Conservation (phyloP, 129 eudicot species). For the Centrapalus pauciflorus region DNA sequence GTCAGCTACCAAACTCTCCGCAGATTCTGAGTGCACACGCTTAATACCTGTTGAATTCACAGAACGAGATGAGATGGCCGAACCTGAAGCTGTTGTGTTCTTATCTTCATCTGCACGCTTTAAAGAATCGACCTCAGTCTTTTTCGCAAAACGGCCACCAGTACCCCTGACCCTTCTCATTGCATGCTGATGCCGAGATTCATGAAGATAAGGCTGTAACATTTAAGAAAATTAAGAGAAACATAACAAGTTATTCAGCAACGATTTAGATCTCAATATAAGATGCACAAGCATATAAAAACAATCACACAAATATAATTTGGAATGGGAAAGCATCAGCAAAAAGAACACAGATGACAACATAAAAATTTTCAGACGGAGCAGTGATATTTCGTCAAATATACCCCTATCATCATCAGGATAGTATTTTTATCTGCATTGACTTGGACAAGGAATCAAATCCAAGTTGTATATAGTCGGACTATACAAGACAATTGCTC, state of each 20-base stretch:
- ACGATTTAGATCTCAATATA: background rate
- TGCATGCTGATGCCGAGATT: slow-evolving; percentile 92
- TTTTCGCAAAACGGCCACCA: slow-evolving; percentile 91
- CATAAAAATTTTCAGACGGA: background rate
- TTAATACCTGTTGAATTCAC: slow-evolving; percentile 37
- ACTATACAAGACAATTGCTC: background rate
- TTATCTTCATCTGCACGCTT: slow-evolving; percentile 18
- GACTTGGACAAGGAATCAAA: background rate
- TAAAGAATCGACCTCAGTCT: slow-evolving; percentile 34
- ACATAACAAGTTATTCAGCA: background rate
- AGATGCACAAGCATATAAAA: background rate
- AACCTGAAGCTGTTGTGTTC: slow-evolving; percentile 23
- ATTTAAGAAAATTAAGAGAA: background rate
- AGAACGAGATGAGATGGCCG: slow-evolving; percentile 25
- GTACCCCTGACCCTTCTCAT: slow-evolving; percentile 75
- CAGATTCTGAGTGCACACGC: slow-evolving; percentile 29
- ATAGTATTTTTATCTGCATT: background rate
- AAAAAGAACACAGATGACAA: background rate
- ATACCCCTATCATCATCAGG: background rate
- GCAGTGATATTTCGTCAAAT: background rate
- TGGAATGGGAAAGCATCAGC: background rate
- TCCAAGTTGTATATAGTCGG: background rate
- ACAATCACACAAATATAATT: background rate
- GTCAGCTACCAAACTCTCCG: slow-evolving; percentile 20
- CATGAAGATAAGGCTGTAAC: slow-evolving; percentile 88